Percentiles rank a stretch among this genome's conserved stretches.
Evolutionary conservation across 192 early-diverging fungal genomes (phyloP).

Genomic region (Backusella luteola): DNA sequence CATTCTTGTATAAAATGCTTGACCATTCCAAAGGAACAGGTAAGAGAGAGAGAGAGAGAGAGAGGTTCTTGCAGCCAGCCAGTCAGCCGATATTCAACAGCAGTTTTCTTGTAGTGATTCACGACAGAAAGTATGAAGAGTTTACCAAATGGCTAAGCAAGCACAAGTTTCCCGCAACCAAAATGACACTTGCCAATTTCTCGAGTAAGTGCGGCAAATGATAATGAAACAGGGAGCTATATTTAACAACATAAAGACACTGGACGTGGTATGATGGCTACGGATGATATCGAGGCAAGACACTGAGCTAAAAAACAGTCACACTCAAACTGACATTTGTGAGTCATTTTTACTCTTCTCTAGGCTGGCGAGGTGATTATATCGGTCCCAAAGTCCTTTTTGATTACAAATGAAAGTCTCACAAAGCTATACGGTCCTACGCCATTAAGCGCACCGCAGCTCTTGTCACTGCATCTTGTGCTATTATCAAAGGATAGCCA

Average conservation of each 20-base stretch:
- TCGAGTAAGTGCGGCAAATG: slow-evolving; percentile 28
- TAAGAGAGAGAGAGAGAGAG: neutral
- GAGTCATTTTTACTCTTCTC: neutral
- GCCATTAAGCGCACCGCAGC: slow-evolving; percentile 45
- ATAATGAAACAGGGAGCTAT: neutral
- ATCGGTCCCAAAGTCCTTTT: slow-evolving; percentile 45
- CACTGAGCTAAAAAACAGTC: neutral
- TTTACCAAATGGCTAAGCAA: slow-evolving; percentile 50
- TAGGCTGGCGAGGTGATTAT: slow-evolving; percentile 56
- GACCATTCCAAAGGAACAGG: slow-evolving; percentile 10
- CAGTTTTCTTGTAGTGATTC: slow-evolving; percentile 29
- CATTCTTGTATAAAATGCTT: neutral
- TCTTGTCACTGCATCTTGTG: slow-evolving; percentile 48
- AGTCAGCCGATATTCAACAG: neutral
- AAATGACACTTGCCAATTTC: slow-evolving; percentile 54
- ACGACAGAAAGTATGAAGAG: slow-evolving; percentile 43
- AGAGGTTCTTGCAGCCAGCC: neutral
- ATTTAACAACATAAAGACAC: slow-evolving; percentile 34
- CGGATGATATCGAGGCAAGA: slow-evolving; percentile 46
- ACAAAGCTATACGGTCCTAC: slow-evolving; percentile 35
- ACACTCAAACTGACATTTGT: neutral
- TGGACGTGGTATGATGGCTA: slow-evolving; percentile 61
- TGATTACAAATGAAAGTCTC: slow-evolving; percentile 44
- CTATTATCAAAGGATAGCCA: slow-evolving; percentile 35
- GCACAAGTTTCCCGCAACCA: slow-evolving; percentile 47